A percentile compares a stretch with the other conserved stretches of the same genome.
These are phyloP conservation scores for Triticum turgidum DNA, from an alignment of 176 grass and related monocot genomes.

Conservation along the genomic window DNA sequence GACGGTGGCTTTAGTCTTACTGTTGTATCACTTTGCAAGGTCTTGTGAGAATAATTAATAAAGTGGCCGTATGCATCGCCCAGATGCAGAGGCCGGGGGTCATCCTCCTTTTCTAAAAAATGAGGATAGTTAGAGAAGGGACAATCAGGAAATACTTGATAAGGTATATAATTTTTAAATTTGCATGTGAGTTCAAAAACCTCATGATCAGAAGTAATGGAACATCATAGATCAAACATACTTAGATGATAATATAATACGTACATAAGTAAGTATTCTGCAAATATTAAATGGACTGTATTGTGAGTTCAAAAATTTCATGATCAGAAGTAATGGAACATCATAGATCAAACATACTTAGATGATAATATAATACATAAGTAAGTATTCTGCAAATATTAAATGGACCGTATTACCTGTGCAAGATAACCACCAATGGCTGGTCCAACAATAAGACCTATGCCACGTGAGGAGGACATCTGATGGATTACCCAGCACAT, in stretches of 20 bases:
- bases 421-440: conserved; percentile 69
- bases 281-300: too few relatives aligned
- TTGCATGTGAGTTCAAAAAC: not conserved
- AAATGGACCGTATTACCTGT: conserved; percentile 39
- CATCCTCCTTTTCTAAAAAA: too few relatives aligned
- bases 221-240: conserved; percentile 12
- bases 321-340: not conserved
- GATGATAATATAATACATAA: not conserved
- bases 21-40: too few relatives aligned
- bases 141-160: not conserved
- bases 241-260: not conserved
- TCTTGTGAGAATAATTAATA: too few relatives aligned
- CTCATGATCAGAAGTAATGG: not conserved
- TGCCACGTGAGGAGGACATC: conserved; percentile 53
- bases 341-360: conserved; percentile 9
- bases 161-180: not conserved
- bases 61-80: too few relatives aligned
- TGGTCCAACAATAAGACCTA: conserved; percentile 69
- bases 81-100: too few relatives aligned
- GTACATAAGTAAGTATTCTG: not conserved
- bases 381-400: not conserved
- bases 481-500: conserved; percentile 28
- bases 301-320: not conserved
- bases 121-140: not conserved
- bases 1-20: too few relatives aligned